phyloP scores from a whole-genome alignment of 2,329 filamentous ascomycete species.

The Amauroascus niger region DNA sequence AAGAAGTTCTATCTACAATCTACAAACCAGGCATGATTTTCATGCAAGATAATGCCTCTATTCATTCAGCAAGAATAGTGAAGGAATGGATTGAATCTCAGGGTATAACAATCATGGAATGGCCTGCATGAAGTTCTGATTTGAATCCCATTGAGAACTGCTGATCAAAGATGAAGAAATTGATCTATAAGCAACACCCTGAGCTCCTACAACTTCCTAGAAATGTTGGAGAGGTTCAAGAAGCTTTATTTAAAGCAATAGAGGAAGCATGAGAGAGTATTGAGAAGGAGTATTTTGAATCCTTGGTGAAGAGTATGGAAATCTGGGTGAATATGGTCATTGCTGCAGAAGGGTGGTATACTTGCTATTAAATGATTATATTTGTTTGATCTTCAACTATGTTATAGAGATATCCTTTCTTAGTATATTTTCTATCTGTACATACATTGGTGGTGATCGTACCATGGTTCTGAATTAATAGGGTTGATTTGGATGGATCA shows the following conservation, averaged over 20 bases:
- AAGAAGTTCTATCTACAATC: too few species aligned
- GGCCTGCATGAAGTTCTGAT: slow-evolving; percentile 20
- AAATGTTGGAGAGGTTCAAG: not conserved
- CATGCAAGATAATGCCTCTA: too few species aligned
- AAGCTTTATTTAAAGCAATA: not conserved
- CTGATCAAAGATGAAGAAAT: slow-evolving; percentile 20
- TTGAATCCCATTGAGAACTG: slow-evolving; percentile 20
- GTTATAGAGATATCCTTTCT: not conserved
- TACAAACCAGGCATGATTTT: too few species aligned
- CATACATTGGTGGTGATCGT: not conserved
- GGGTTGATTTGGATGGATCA: not conserved
- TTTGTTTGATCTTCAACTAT: not conserved
- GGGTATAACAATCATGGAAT: slow-evolving; percentile 10
- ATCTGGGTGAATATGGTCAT: not conserved
- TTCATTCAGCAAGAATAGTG: too few species aligned
- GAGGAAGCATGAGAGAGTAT: not conserved
- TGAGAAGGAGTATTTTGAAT: not conserved
- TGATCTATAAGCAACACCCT: slow-evolving; percentile 4
- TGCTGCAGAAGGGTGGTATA: not conserved
- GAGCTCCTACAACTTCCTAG: not conserved
- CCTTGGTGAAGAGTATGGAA: not conserved
- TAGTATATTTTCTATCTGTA: not conserved
- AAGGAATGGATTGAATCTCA: too few species aligned
- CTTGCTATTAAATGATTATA: not conserved
- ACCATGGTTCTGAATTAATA: not conserved